Base-by-base conservation (phyloP, 2,329 filamentous ascomycete genomes). In the Aspergillus aculeatinus region DNA sequence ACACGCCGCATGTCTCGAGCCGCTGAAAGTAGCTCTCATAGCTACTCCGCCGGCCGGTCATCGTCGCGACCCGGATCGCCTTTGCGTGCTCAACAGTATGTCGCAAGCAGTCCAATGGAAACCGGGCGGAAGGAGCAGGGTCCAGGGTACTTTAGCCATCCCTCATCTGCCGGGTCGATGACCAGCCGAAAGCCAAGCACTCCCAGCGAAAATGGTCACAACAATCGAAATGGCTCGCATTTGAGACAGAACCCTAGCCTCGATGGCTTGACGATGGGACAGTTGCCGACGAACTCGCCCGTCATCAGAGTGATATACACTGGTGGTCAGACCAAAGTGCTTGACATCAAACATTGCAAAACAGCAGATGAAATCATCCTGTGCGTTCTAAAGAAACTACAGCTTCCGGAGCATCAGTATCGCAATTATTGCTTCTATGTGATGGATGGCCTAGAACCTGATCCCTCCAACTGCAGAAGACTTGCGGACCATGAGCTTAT, bases 341-440 rank as follows among this genome's bases (percentile, higher is more conserved):
- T 99, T 71, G 95, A 95, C 75, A 92, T 98, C 66, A 89, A 92
- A 65, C 90, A 91, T 65, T 97, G 93, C 82, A 92, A 88, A 71
- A 95, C 90, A 5, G 90, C 92, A 62, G 95, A 97, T 70, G 92
- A 98, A 67, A 91, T 98, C 55, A 94, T 97, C 81, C 85, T 92
- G 50, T 89, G 91, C 62, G 96, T 95, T 0, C 79, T 98, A 49
- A 87, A 89, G 67, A 98, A 98, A 75, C 91, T 96, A 64, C 87
- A 88, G 47, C 83, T 96, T 31, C 90, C 92, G 23, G 92, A 96
- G 72, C 91, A 94, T 63, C 92, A 97, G 70, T 90, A 95, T 73
- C 87, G 92, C 69, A 96, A 96, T 71, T 98, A 96, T 78, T 97
- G 93, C 80, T 98, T 99, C 79, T 98, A 95, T 82, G 89, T 96